Base-by-base conservation (phyloP, 208 protist species). In the Leishmania lainsoni region DNA sequence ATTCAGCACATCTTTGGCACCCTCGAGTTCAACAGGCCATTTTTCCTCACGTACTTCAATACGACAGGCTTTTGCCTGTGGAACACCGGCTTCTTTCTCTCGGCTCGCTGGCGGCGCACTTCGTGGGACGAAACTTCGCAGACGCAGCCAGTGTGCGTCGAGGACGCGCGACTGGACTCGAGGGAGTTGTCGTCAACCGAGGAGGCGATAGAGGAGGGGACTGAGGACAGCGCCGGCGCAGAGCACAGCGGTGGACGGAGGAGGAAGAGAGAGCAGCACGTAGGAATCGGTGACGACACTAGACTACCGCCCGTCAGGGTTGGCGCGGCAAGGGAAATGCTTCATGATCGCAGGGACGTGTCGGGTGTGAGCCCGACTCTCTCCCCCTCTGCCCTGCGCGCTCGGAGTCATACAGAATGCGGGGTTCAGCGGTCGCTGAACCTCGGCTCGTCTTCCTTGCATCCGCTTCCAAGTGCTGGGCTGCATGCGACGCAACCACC, bases 11-110 rank as follows among this genome's bases (percentile, higher is more conserved):
- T 98, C 54, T 98, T 98, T 78, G 90, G 84, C 29, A 78, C 90
- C 20, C 76, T 96, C 8, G 81, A 96, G 22, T 98, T 91, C 83
- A 89, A 93, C 75, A 93, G 95, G 71, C 95, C 95, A 6, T 98
- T 93, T 76, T 98, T 98, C 68, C 83, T 98, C 63, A 98, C 95
- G 0, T 98, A 95, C 80, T 98, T 98, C 78, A 98, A 98, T 83
- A 98, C 94, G 1, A 90, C 88, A 0, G 87, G 83, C 0, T 98
- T 98, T 84, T 91, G 86, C 52, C 74, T 98, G 1, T 98, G 93
- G 88, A 96, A 97, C 73, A 45, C 93, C 0, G 94, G 94, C 35
- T 98, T 90, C 77, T 45, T 96, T 12, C 5, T 97, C 1, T 83
- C 84, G 51, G 80, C 83, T 51, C 79, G 81, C 16, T 96, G 96